Evolutionary conservation across 106 monocot species (phyloP), one percentile per base, ranked within the genome.

Genomic region (Xerophyta viscosa): DNA sequence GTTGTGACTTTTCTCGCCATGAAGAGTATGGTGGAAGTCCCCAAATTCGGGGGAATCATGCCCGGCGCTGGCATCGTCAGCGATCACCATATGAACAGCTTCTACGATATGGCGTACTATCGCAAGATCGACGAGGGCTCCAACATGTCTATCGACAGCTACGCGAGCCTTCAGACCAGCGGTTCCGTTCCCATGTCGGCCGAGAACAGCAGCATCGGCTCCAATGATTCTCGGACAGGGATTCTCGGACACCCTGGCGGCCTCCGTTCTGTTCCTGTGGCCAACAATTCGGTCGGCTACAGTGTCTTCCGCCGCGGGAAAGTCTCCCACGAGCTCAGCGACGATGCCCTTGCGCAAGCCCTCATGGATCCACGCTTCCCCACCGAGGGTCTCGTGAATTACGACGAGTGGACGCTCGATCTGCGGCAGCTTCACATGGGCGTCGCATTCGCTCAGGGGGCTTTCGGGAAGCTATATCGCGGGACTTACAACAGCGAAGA

Each of bases 391-490:
- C 70, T 83, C 13, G 48, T 70, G 22, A 56, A 78, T 29, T 83
- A 83, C 20, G 74, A 83, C 30, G 77, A 78, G 50, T 83, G 83
- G 78, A 65, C 73, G 23, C 60, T 83, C 20, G 83, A 83, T 54
- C 62, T 83, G 25, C 58, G 83, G 28, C 61, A 67, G 63, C 74
- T 83, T 4, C 52, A 66, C 54, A 83, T 83, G 70, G 83, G 83
- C 0, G 37, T 57, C 42, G 54, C 83, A 1, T 83, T 83, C 41
- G 83, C 83, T 2, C 83, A 83, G 41, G 83, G 83, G 19, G 83
- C 83, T n/a, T 83, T 83, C 60, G 83, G 83, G 29, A 83, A 83
- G 69, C 62, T 83, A 10, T 83, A 83, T 21, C 69, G 53, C 41
- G 83, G 83, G 14, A 74, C 70, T 4, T 83, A 83, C 48, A 78